Evolutionary conservation across 345 rosid species (phyloP).

Genomic region (Conringia planisiliqua): DNA sequence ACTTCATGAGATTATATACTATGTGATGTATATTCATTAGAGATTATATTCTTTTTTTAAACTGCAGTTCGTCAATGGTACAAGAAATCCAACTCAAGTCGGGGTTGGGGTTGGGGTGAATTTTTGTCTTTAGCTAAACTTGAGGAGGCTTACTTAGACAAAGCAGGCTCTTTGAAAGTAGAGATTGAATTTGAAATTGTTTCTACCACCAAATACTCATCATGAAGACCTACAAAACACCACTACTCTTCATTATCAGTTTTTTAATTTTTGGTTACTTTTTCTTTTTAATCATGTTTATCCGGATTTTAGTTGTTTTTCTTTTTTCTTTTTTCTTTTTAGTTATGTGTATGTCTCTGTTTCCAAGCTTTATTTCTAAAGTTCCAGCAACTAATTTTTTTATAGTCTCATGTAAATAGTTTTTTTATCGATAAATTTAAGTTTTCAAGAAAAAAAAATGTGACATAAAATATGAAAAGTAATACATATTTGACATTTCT

Average conservation of each 20-base stretch:
- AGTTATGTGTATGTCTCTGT: too few species aligned
- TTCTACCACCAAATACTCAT: background rate
- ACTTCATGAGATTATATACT: background rate
- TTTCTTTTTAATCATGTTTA: too few species aligned
- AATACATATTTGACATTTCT: too few species aligned
- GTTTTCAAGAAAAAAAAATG: too few species aligned
- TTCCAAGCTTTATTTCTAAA: too few species aligned
- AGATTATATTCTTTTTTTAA: background rate
- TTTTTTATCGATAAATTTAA: too few species aligned
- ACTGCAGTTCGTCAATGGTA: background rate
- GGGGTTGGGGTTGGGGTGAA: background rate
- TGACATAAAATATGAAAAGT: too few species aligned
- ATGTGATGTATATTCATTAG: background rate
- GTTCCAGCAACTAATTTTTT: too few species aligned
- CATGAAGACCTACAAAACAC: background rate
- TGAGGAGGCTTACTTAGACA: conserved; percentile 3
- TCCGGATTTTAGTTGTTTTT: too few species aligned
- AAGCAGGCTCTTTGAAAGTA: background rate
- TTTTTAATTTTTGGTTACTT: background rate
- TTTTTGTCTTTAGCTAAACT: background rate
- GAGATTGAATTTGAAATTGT: background rate
- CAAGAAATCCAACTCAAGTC: background rate
- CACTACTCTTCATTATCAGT: background rate
- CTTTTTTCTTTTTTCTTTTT: too few species aligned
- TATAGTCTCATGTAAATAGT: too few species aligned